Base-by-base conservation (phyloP, 2,329 filamentous ascomycete species). In the Cladorrhinum sp. region DNA sequence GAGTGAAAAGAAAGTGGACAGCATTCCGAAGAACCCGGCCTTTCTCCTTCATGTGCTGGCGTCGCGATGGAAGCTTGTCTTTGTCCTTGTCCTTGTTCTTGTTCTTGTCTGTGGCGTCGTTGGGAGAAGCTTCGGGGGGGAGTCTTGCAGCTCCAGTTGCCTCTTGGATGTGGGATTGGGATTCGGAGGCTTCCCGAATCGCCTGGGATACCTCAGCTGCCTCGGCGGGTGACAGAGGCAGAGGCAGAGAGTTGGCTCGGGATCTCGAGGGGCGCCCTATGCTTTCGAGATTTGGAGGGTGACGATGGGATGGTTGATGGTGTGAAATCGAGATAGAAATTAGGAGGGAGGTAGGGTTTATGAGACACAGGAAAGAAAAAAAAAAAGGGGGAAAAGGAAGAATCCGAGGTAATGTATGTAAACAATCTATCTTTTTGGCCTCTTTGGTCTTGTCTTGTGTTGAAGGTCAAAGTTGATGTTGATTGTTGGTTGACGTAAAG, bases 1-100 rank as follows among this genome's bases (percentile, higher is more conserved):
- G 49, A 61, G 56, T 12, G 62, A 57, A 8, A 65, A 55, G 20
- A 62, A 33, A 51, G 21, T 54, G 36, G 48, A 49, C 23, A 56
- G 33, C 57, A 66, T 64, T 36, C 62, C 64, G 39, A 58, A 58
- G 4, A 30, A 60, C 42, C 57, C 36, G 24, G 55, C 20, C 48
- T 42, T 56, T 49, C 55, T 58, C 60, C 49, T 51, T 48, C 54
- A 57, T 57, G 54, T 57, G 54, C 24, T 57, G 21, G 16, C 54
- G 54, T 18, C 54, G 54, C 7, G 42, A 18, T 8, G 20, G 54
- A 26, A 57, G 14, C 53, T 55, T 39, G 53, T n/a, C 42, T 9
- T 46, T 33, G 18, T 20, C 23, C n/a, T 39, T 26, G 7, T 36
- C 51, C 3, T 1, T 14, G n/a, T 46, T 16, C n/a, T 46, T 46